These are phyloP conservation scores for Pestalotiopsis sp. DNA, from an alignment of 2,329 filamentous ascomycete species.

Conservation along the genomic window DNA sequence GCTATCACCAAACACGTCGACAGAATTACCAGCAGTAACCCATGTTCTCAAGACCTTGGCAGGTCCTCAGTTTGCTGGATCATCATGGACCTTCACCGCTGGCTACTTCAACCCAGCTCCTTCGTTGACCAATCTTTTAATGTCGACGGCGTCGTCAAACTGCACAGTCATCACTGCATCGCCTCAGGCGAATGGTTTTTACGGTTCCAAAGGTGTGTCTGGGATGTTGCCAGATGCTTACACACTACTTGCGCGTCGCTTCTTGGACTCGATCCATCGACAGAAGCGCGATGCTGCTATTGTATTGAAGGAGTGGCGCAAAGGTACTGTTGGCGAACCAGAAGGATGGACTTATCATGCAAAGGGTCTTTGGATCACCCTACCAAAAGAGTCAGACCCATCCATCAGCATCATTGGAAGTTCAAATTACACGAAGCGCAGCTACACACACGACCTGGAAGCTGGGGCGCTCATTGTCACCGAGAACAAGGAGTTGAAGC, in stretches of 20 bases:
- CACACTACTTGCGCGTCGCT: conserved; percentile 81
- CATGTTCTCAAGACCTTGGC: conserved; percentile 72
- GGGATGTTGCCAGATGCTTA: conserved; percentile 92
- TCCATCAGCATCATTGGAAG: conserved; percentile 85
- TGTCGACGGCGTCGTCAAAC: conserved; percentile 68
- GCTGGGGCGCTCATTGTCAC: conserved; percentile 88
- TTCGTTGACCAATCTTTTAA: conserved; percentile 76
- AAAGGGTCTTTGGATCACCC: conserved; percentile 89
- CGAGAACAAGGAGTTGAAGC: conserved; percentile 70
- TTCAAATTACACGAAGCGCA: conserved; percentile 94
- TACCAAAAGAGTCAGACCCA: conserved; percentile 67
- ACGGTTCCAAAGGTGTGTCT: conserved; percentile 82
- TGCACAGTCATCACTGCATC: conserved; percentile 92
- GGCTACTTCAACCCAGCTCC: conserved; percentile 98
- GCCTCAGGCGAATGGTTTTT: conserved; percentile 95
- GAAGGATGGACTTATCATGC: conserved; percentile 97
- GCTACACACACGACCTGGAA: conserved; percentile 90
- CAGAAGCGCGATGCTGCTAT: conserved; percentile 58
- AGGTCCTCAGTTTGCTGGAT: conserved; percentile 62
- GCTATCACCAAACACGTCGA: conserved; percentile 77
- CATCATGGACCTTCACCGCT: conserved; percentile 93
- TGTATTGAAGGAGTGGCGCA: conserved; percentile 83
- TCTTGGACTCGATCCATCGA: conserved; percentile 64
- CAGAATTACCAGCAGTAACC: conserved; percentile 82
- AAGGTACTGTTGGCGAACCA: conserved; percentile 77